Conservation (phyloP, 1,284 basidiomycete genomes). For the Xerocomus minutiporus region DNA sequence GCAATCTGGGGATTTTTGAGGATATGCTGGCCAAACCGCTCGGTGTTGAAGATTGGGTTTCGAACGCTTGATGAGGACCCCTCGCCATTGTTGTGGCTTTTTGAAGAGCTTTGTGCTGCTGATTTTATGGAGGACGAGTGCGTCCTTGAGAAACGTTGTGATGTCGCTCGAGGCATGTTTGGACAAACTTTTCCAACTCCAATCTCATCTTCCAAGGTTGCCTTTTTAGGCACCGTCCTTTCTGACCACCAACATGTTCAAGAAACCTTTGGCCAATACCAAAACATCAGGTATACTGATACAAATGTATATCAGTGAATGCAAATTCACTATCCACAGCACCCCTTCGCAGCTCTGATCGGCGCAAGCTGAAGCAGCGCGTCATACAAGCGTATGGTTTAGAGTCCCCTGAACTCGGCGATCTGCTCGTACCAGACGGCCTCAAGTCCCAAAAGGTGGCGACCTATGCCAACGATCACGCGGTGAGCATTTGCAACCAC, state of each 20-base stretch:
- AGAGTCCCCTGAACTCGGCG: conserved; percentile 48
- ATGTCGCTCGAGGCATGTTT: conserved; percentile 87
- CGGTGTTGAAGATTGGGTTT: conserved; percentile 91
- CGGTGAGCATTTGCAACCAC: conserved; percentile 41
- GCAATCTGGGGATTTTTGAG: conserved; percentile 91
- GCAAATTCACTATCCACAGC: conserved; percentile 35
- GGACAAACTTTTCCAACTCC: not conserved
- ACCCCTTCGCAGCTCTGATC: conserved; percentile 64
- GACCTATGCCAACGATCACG: conserved; percentile 57
- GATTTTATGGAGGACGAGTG: conserved; percentile 72
- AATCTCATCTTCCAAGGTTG: not conserved
- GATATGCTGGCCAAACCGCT: conserved; percentile 95
- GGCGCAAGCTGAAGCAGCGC: conserved; percentile 62
- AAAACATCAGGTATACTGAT: conserved; percentile 54
- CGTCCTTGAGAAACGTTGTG: conserved; percentile 71
- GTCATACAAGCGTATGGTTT: conserved; percentile 46
- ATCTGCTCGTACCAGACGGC: conserved; percentile 66
- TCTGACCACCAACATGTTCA: conserved; percentile 53
- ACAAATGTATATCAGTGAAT: not conserved
- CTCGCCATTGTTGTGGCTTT: conserved; percentile 38
- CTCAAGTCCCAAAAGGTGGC: conserved; percentile 61
- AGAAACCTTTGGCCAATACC: conserved; percentile 59
- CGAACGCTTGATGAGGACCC: conserved; percentile 45
- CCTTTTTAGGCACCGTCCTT: not conserved
- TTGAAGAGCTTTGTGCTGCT: conserved; percentile 27